phyloP scores from a whole-genome alignment of 129 eudicot species.

The sunflower (Helianthus annuus) region DNA sequence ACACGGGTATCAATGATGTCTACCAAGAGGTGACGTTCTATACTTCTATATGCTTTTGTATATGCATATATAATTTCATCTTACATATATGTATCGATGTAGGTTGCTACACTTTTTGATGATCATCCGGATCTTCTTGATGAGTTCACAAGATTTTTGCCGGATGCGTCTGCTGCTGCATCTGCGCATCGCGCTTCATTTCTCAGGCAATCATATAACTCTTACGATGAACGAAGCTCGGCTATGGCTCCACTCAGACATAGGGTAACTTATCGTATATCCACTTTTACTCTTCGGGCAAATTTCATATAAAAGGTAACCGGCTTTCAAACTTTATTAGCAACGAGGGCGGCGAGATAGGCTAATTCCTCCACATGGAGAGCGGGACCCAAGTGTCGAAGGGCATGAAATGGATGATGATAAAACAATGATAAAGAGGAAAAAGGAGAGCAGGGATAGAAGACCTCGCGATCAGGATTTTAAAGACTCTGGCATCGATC shows the following conservation, averaged over 20 bases:
- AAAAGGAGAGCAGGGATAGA: conserved; percentile 64
- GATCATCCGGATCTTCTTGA: not conserved
- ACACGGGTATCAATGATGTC: conserved; percentile 79
- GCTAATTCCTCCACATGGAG: conserved; percentile 48
- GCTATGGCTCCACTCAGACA: conserved; percentile 32
- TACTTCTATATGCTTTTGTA: no score
- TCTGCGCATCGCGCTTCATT: not conserved
- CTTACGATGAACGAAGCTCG: not conserved
- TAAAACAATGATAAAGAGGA: conserved; percentile 61
- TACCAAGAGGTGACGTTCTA: conserved; percentile 66
- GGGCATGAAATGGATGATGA: conserved; percentile 72
- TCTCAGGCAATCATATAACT: not conserved
- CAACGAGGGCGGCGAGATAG: conserved; percentile 69
- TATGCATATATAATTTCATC: not conserved
- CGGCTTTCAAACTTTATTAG: conserved; percentile 12
- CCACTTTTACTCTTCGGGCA: not conserved
- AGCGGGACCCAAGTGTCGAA: conserved; percentile 51
- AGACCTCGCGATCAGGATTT: conserved; percentile 68
- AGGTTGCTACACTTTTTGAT: not conserved
- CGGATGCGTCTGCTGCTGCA: not conserved
- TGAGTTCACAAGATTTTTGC: not conserved
- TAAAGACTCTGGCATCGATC: conserved; percentile 64
- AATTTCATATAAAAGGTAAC: not conserved
- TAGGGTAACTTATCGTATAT: conserved; percentile 38
- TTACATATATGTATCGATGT: not conserved